Evolutionary conservation across 2,329 filamentous ascomycete genomes (phyloP), one percentile per base, ranked within the genome.

Genomic region (Colletotrichum chlorophyti): DNA sequence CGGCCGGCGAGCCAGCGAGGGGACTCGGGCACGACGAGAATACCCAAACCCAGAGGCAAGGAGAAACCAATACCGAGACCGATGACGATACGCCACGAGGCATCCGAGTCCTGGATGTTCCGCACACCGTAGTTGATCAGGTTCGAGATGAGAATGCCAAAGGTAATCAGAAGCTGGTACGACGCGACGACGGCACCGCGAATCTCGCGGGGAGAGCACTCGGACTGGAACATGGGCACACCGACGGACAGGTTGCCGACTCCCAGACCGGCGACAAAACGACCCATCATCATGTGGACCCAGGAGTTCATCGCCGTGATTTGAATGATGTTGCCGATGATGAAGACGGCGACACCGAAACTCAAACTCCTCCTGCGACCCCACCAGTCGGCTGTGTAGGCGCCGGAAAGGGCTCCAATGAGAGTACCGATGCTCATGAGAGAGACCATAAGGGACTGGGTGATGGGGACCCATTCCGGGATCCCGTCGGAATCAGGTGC

Each of bases 101-200:
- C 72, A 37, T 75, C 70, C 0, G 69, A 69, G 3, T 74, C 66
- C 40, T 80, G 55, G 63, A 81, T 77, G 9, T 65, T 66, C 38
- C 76, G 73, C 9, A 81, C 76, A 38, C 79, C 82, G 50, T 75
- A 83, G 70, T 85, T 85, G 65, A 86, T 77, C 52, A 80, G 73
- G 64, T 83, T 82, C 51, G 81, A 76, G 17, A 81, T 69, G 50
- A 85, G 83, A 62, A 91, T 90, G 29, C 89, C 89, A 24, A 90
- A 76, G 1, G 88, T 91, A 69, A 91, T 89, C 74, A 90, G 86
- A 14, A 91, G 82, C 72, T 91, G 89, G 72, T 91, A 91, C n/a
- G 83, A 85, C 5, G 82, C 79, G n/a, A 89, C 83, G 38, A 89
- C 81, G 29, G 83, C 81, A 64, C 86, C 86, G 64, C 86, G 83